Evolutionary conservation across 352 stramenopile species (phyloP).

Genomic region (Phytopythium delawarense): DNA sequence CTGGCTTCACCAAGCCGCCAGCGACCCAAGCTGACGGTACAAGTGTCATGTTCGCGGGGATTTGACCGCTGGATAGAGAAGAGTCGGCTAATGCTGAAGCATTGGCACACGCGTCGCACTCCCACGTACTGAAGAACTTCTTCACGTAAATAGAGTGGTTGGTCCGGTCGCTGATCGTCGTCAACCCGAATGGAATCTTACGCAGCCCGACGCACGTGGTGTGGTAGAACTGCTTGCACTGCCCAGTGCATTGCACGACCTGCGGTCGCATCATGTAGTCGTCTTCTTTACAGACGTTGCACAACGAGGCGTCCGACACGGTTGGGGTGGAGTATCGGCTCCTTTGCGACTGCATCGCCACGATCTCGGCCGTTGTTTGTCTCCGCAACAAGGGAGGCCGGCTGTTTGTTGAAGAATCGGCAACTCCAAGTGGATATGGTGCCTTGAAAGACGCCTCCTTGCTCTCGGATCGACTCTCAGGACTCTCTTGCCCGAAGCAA

Average conservation of each 20-base stretch:
- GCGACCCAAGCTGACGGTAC: conserved; percentile 39
- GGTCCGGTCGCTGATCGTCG: conserved; percentile 76
- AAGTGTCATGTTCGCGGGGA: conserved; percentile 42
- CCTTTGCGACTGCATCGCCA: conserved; percentile 63
- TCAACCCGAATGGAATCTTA: conserved; percentile 80
- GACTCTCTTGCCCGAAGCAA: conserved; percentile 39
- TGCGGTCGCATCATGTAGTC: conserved; percentile 83
- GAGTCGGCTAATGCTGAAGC: not conserved
- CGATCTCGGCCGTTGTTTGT: conserved; percentile 70
- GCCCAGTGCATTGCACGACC: conserved; percentile 50
- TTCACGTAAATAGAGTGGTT: conserved; percentile 79
- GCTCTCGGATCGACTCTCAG: conserved; percentile 11
- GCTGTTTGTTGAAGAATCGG: conserved; percentile 3
- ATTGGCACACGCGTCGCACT: conserved; percentile 48
- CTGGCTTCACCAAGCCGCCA: not conserved
- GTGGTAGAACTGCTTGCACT: conserved; percentile 58
- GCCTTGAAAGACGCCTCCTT: conserved; percentile 18
- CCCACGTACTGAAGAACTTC: conserved; percentile 80
- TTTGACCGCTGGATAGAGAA: conserved; percentile 11
- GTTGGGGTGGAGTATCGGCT: conserved; percentile 43
- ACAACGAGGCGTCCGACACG: conserved; percentile 27
- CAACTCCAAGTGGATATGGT: not conserved
- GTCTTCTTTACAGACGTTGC: conserved; percentile 63
- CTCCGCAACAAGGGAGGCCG: conserved; percentile 21
- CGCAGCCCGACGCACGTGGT: conserved; percentile 71